These are phyloP conservation scores for Neonectria faginata DNA, from an alignment of 2,329 filamentous ascomycete genomes.

Conservation along the genomic window DNA sequence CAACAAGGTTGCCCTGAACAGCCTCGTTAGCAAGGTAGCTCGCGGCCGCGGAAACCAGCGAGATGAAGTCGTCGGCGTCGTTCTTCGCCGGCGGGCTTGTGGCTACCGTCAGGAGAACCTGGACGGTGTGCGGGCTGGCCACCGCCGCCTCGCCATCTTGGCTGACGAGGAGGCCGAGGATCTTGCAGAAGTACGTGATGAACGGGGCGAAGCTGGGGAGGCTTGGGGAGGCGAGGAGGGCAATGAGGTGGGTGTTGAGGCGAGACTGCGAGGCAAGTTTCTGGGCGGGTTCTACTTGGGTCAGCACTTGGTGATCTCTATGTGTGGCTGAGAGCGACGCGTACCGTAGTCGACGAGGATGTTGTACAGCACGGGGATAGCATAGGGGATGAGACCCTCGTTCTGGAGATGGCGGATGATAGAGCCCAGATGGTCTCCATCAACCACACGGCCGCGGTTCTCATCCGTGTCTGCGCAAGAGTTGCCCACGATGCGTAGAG, in stretches of 20 bases:
- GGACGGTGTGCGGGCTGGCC: constrained; percentile 60
- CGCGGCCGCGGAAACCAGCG: constrained; percentile 63
- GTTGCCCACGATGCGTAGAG: constrained; percentile 70
- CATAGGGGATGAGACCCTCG: constrained; percentile 62
- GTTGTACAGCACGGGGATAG: constrained; percentile 72
- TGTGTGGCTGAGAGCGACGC: not conserved
- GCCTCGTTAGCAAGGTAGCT: constrained; percentile 66
- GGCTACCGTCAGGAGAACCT: constrained; percentile 63
- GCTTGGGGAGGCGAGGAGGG: constrained; percentile 60
- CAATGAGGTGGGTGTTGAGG: constrained; percentile 62
- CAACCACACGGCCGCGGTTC: constrained; percentile 68
- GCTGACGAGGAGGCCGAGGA: constrained; percentile 64
- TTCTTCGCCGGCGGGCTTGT: constrained; percentile 52
- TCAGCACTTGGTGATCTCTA: constrained; percentile 13
- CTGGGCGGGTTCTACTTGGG: constrained; percentile 65
- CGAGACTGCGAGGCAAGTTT: constrained; percentile 63
- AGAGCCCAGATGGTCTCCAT: constrained; percentile 58
- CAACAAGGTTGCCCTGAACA: constrained; percentile 63
- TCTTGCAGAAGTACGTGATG: constrained; percentile 66
- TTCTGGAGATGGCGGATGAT: constrained; percentile 63
- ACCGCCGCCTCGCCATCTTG: constrained; percentile 62
- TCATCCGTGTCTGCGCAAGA: constrained; percentile 73
- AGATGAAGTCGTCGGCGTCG: constrained; percentile 67
- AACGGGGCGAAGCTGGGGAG: constrained; percentile 56
- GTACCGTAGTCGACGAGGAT: constrained; percentile 72